phyloP scores from a whole-genome alignment of 2,329 filamentous ascomycete genomes.

The Mycosphaerella arachidis region DNA sequence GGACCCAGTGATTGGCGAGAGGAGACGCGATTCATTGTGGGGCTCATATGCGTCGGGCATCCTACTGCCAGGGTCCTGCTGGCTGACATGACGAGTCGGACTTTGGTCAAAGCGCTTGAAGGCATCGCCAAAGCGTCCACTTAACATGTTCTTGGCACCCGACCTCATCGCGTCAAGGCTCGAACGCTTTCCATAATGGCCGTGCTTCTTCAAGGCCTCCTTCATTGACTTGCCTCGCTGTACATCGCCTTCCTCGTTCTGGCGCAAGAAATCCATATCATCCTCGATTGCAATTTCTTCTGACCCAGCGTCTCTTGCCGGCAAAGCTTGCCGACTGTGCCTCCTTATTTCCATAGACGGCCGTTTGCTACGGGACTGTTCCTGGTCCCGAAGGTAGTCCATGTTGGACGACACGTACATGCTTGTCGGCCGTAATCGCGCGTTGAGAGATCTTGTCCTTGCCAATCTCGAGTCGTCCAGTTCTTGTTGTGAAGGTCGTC shows the following conservation, averaged over 20 bases:
- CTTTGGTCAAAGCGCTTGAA: constrained; percentile 80
- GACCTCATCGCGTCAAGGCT: constrained; percentile 60
- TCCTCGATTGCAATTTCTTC: constrained; percentile 68
- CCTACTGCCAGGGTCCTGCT: constrained; percentile 10
- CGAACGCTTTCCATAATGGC: constrained; percentile 63
- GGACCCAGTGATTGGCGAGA: constrained; percentile 71
- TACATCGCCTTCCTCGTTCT: constrained; percentile 62
- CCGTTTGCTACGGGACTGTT: constrained; percentile 39
- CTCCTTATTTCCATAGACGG: constrained; percentile 31
- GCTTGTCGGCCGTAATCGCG: constrained; percentile 70
- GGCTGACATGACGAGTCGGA: constrained; percentile 9
- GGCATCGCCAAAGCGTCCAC: constrained; percentile 84
- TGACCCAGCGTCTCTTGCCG: constrained; percentile 40
- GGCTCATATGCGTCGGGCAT: constrained; percentile 19
- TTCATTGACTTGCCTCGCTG: constrained; percentile 11
- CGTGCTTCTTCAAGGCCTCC: constrained; percentile 45
- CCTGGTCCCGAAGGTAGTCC: constrained; percentile 75
- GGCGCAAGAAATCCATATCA: constrained; percentile 77
- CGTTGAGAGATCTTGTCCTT: constrained; percentile 60
- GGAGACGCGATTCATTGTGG: constrained; percentile 31
- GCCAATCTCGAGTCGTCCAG: constrained; percentile 51
- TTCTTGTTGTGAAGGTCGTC: constrained; percentile 61
- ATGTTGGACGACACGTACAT: constrained; percentile 78
- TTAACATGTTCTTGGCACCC: constrained; percentile 73
- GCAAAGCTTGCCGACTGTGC: constrained; percentile 28